Percentiles rank a stretch among this genome's conserved stretches.
These are phyloP conservation scores for Kokia cookei DNA, from an alignment of 441 rosid species.

Conservation along the genomic window DNA sequence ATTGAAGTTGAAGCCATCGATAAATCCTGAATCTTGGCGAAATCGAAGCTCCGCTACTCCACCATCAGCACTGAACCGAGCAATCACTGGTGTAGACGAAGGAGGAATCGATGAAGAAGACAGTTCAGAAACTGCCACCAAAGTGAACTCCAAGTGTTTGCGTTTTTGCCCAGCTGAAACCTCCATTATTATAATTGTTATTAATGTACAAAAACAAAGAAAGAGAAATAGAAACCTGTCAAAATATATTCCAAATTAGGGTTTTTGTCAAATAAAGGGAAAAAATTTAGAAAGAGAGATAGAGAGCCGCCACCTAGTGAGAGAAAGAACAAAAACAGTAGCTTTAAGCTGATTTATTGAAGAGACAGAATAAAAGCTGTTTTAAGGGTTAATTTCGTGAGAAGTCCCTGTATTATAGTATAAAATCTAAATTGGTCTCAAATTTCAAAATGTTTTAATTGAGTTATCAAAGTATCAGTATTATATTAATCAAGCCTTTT, in stretches of 20 bases:
- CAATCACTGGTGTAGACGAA: constrained; percentile 25
- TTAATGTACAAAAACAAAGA: background rate
- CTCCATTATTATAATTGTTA: constrained; percentile 14
- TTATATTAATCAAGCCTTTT: no score
- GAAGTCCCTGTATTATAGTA: background rate
- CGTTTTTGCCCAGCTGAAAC: constrained; percentile 21
- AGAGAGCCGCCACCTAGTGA: background rate
- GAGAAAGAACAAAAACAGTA: background rate
- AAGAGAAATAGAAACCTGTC: background rate
- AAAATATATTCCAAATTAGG: constrained; percentile 12
- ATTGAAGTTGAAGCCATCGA: constrained; percentile 33
- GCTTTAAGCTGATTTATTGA: background rate
- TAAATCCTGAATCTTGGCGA: constrained; percentile 28
- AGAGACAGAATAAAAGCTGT: background rate
- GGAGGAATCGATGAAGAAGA: constrained; percentile 29
- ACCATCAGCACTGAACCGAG: constrained; percentile 37
- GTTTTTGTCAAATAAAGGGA: constrained; percentile 10
- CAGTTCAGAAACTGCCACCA: constrained; percentile 51
- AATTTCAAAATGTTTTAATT: no score
- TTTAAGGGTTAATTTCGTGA: background rate
- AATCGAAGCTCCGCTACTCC: constrained; percentile 52
- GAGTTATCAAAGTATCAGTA: no score
- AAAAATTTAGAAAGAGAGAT: background rate
- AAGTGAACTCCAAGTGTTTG: constrained; percentile 38
- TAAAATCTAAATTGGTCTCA: no score